Evolutionary conservation across 2,329 filamentous ascomycete species (phyloP).

Genomic region (Nemania sp.): DNA sequence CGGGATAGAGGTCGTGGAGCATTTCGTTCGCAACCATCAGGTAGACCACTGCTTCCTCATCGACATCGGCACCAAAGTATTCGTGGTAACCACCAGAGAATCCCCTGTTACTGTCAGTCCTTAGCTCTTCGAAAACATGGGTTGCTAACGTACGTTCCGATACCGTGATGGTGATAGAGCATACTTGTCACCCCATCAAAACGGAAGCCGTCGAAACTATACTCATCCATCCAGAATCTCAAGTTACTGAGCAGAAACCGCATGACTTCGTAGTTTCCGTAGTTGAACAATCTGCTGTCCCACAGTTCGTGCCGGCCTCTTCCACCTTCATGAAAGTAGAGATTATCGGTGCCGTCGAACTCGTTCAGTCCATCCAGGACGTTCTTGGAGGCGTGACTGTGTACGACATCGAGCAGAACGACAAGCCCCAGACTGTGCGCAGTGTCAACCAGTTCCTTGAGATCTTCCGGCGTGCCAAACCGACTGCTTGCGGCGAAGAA

Average conservation of each 20-base stretch:
- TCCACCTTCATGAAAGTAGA: constrained; percentile 89
- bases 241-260: constrained; percentile 96
- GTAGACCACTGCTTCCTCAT: constrained; percentile 93
- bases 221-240: constrained; percentile 99
- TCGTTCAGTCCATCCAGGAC: constrained; percentile 92
- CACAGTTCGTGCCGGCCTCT: constrained; percentile 90
- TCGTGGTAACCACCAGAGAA: constrained; percentile 98
- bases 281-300: constrained; percentile 98
- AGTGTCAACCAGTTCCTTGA: constrained; percentile 95
- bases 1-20: constrained; percentile 87
- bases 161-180: constrained; percentile 94
- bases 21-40: constrained; percentile 96
- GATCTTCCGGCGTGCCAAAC: constrained; percentile 89
- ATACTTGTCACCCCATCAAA: constrained; percentile 99
- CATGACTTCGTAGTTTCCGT: constrained; percentile 90
- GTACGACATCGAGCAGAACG: constrained; percentile 92
- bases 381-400: constrained; percentile 98
- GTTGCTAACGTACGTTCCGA: constrained; percentile 77
- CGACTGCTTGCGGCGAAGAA: constrained; percentile 98
- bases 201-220: constrained; percentile 93
- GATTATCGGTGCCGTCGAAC: constrained; percentile 93
- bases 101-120: constrained; percentile 61
- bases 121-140: neutral
- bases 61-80: constrained; percentile 88
- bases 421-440: constrained; percentile 90